Evolutionary conservation across 768 basidiomycete species (phyloP).

Genomic region (Pisolithus tinctorius): DNA sequence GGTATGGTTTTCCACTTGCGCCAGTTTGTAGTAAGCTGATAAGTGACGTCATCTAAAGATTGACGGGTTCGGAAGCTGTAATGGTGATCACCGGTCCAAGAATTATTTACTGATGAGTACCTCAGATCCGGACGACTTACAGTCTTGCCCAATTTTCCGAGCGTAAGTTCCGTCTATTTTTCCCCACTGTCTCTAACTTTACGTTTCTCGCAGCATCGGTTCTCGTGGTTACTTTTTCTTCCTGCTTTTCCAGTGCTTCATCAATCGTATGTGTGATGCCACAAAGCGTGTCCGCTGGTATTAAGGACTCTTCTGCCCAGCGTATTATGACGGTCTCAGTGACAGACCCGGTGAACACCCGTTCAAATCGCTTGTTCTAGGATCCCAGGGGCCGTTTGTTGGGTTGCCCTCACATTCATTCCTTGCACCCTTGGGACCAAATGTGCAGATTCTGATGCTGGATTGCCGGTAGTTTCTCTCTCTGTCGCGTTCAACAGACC

Average conservation of each 20-base stretch:
- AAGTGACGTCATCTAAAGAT: conserved; percentile 38
- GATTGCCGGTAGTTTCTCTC: conserved; percentile 63
- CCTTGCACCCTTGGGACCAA: conserved; percentile 73
- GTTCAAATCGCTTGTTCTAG: conserved; percentile 68
- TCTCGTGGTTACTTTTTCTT: conserved; percentile 86
- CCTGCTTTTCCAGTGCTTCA: conserved; percentile 90
- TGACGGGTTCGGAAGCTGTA: conserved; percentile 80
- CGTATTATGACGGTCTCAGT: conserved; percentile 59
- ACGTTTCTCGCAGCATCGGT: conserved; percentile 53
- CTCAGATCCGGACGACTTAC: conserved; percentile 76
- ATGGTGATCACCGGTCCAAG: conserved; percentile 22
- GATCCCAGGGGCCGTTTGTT: conserved; percentile 70
- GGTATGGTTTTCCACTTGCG: conserved; percentile 26
- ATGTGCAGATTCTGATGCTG: conserved; percentile 64
- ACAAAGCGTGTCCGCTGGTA: conserved; percentile 1
- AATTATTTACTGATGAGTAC: not conserved
- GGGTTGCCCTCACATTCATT: conserved; percentile 79
- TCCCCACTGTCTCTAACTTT: not conserved
- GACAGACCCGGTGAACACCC: conserved; percentile 56
- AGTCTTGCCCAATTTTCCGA: conserved; percentile 64
- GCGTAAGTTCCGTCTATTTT: conserved; percentile 36
- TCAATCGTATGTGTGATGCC: conserved; percentile 48
- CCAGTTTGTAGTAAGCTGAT: not conserved
- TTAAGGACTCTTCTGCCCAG: conserved; percentile 7
- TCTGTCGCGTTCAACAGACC: not conserved